Base-by-base conservation (phyloP, 352 stramenopile genomes). In the Globisporangium spiculum region DNA sequence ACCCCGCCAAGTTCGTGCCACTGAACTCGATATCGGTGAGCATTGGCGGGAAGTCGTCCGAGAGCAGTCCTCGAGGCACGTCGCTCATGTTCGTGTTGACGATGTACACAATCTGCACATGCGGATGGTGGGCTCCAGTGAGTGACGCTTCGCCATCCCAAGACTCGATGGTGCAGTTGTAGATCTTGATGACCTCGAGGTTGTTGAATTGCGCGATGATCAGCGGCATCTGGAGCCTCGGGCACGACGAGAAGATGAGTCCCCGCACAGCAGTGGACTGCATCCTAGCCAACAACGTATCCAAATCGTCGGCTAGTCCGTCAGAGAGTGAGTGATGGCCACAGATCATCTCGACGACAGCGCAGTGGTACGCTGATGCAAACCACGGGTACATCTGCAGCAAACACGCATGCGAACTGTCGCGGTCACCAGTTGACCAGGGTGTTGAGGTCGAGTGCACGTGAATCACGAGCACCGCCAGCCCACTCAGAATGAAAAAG, bases 1-100 rank as follows among this genome's bases (percentile, higher is more conserved):
- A 84, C 22, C 7, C 27, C 34, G 3, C 57, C 59, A 10, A 83
- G 61, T 63, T 87, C 3, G 78, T 77, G 1, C 74, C 68, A 9
- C 66, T 75, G n/a, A 88, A 67, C 46, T 83, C 71, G 32, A 88
- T 69, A 44, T 85, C 79, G 4, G 63, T 52, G 7, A 86, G 41
- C 2, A 46, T 67, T 1, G 66, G 48, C 1, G 79, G 78, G n/a
- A 80, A 81, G n/a, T 83, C 65, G 4, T 16, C n/a, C 1, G 71
- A 77, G 16, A 80, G 56, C 24, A 88, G 41, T 0, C 75, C 76
- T 0, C 8, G 1, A 14, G 77, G 81, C 0, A 89, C 12, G n/a
- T 80, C 67, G 0, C 66, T 65, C 63, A 83, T 72, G 26, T 75
- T 75, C 2, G 75, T 73, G 12, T 71, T 70, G 16, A 82, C 48